Evolutionary conservation across 495 filamentous ascomycete genomes (phyloP), one percentile per base, ranked within the genome.

Genomic region (Xylaria bambusicola): DNA sequence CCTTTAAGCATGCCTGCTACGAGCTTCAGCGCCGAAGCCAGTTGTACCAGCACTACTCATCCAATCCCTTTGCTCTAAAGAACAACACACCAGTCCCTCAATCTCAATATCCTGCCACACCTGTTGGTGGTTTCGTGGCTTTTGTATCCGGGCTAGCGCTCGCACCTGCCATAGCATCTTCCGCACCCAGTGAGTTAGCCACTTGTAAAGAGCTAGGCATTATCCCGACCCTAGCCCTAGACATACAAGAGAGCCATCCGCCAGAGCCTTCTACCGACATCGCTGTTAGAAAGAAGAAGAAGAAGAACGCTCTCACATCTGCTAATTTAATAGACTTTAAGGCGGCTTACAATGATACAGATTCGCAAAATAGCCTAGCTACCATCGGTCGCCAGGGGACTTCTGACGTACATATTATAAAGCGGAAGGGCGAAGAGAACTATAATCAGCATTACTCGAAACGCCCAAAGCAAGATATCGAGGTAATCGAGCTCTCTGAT

Each of bases 401-500:
- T 48, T 0, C 24, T 48, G 15, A 48, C 31, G 15, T 48, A 6
- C 15, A 48, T 48, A 48, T n/a, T 24, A 48, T 31, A 12, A 48
- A 48, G 45, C 24, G 24, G 24, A 48, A 48, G 15, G 3, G 17
- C 13, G 15, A 27, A 9, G 24, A 48, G 15, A n/a, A 48, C 24
- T 12, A 48, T 48, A 29, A 48, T n/a, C 4, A 48, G 10, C 9
- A 1, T 17, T 8, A 8, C n/a, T 1, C 24, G 7, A 48, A 48
- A 48, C 45, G n/a, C 26, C 10, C 12, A 29, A 48, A 38, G 13
- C 13, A 38, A 38, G 13, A n/a, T 9, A 29, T 48, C 12, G 12
- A 48, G 15, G 9, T 48, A 48, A 48, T 48, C 24, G 24, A 48
- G 24, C 26, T 48, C 10, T 49, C 26, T 20, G 15, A 49, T 49